Evolutionary conservation across 78 protist genomes (phyloP), one percentile per base, ranked within the genome.

Genomic region (Dictyostelium purpureum): DNA sequence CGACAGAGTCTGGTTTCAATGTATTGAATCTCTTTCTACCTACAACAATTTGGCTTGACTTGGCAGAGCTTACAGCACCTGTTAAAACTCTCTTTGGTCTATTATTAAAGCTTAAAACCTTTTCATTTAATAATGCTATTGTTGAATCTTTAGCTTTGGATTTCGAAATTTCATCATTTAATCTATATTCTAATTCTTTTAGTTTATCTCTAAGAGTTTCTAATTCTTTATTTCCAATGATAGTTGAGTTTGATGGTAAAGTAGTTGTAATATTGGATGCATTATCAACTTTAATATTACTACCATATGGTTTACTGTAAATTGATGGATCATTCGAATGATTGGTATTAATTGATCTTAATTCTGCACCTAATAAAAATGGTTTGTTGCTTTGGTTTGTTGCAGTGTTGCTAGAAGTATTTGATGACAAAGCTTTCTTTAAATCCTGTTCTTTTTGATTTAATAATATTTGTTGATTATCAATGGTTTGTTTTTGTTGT

Each of bases 1-100:
- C 90, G 28, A 54, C 0, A 14, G 43, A 42, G 43, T 82, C 90
- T 6, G 90, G 80, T 42, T 57, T 70, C 14, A 82, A 35, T 31
- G 90, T 82, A 54, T 67, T 51, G 24, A 70, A 82, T 82, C 90
- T 82, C 73, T 82, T 82, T 56, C 57, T 82, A 37, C 90, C 90
- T 10, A 82, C 79, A 21, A 82, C 31, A n/a, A 82, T 21, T 16
- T 81, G 90, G 10, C 54, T 49, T 33, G 43, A 18, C 16, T 35
- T 67, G 5, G 75, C 12, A 38, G 77, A 37, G 16, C 38, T 18
- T 10, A 65, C 73, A 18, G 21, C 65, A 56, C 65, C 35, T 9
- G 37, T 31, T 1, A 7, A 38, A 24, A 18, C 10, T 28, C 71
- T 35, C 51, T 57, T 67, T 80, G 89, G 90, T 56, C 79, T 49